Conservation (phyloP, 345 rosid species). For the Eucalyptus pumila region DNA sequence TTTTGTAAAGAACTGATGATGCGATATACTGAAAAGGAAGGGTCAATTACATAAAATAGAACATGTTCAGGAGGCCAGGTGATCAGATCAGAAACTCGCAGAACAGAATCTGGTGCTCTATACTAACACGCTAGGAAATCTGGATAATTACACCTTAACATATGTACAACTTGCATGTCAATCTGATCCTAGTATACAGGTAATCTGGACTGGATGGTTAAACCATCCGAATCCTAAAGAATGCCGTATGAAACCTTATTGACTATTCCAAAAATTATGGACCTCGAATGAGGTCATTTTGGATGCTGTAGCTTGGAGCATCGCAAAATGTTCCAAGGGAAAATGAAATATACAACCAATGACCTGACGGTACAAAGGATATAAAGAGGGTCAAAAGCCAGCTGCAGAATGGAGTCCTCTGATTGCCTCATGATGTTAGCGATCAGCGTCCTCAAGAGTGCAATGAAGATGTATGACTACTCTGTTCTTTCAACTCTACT, state of each 20-base stretch:
- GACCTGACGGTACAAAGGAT: neutral
- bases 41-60: neutral
- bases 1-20: neutral
- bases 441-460: conserved; percentile 11
- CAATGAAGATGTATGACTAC: conserved; percentile 29
- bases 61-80: neutral
- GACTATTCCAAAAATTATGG: neutral
- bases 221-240: neutral
- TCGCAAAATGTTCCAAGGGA: neutral
- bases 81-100: neutral
- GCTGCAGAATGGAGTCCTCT: neutral
- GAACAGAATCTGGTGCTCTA: neutral
- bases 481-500: conserved; percentile 35
- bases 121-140: neutral
- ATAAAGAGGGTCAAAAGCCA: neutral
- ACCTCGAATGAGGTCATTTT: neutral
- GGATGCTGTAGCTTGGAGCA: neutral
- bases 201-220: neutral
- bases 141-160: neutral
- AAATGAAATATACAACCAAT: neutral
- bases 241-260: neutral
- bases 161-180: neutral
- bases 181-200: neutral
- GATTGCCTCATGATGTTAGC: neutral
- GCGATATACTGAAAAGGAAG: neutral